Evolutionary conservation across 2,329 filamentous ascomycete species (phyloP).

Genomic region (Diaporthe amygdali): DNA sequence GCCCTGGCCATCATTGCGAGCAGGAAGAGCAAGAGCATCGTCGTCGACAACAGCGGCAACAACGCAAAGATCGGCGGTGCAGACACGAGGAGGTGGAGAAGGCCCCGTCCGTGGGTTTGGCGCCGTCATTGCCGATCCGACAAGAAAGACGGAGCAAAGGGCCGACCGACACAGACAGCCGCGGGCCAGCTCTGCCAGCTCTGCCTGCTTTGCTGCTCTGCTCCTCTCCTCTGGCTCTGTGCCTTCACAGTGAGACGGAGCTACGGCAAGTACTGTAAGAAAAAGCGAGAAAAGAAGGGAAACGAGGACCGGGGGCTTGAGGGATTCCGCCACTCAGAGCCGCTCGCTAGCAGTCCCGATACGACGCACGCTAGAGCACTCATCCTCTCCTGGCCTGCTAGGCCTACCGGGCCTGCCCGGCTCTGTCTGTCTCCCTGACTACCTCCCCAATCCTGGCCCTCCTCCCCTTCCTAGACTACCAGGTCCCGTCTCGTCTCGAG

Average conservation of each 20-base stretch:
- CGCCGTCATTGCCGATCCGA: conserved; percentile 1
- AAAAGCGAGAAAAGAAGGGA: not conserved
- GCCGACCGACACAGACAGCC: conserved; percentile 10
- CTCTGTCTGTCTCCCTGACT: no score
- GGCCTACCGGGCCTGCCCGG: not conserved
- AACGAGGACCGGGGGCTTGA: not conserved
- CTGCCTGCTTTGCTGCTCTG: not conserved
- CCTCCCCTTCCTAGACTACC: no score
- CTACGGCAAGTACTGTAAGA: not conserved
- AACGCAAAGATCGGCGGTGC: not conserved
- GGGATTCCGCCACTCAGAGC: conserved; percentile 1
- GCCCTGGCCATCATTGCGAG: not conserved
- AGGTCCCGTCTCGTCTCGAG: not conserved
- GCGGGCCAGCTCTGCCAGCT: no score
- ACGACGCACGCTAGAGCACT: conserved; percentile 8
- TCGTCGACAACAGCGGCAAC: not conserved
- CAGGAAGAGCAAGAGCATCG: not conserved
- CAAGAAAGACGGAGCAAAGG: not conserved
- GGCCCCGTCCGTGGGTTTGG: not conserved
- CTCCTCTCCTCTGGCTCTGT: not conserved
- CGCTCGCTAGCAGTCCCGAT: conserved; percentile 2
- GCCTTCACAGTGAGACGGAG: conserved; percentile 9
- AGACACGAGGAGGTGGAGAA: conserved; percentile 2
- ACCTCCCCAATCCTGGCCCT: not conserved
- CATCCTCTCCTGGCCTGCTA: not conserved